Evolutionary conservation across 1,284 basidiomycete genomes (phyloP), one percentile per base, ranked within the genome.

Genomic region (Rhodotorula glutinis): DNA sequence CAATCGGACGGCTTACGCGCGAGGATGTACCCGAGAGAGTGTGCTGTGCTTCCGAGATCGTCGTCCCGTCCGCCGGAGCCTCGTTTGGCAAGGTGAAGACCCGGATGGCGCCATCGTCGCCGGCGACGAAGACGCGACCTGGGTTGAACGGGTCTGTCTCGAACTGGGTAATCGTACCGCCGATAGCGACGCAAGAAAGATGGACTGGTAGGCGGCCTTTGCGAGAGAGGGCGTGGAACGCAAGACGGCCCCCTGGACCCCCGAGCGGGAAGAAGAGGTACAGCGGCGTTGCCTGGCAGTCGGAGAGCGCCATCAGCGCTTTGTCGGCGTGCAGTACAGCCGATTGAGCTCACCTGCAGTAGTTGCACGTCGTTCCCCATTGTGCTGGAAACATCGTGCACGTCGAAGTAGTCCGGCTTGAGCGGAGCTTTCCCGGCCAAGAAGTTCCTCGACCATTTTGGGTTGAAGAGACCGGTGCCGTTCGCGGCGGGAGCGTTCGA

Each of bases 201-300:
- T 63, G 63, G 4, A 71, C 69, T 0, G 78, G 75, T 41, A 82
- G 66, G 16, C 81, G 71, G 0, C 81, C 81, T 63, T 78, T 80
- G 57, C 77, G 74, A 5, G 65, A 57, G 23, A 81, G 57, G 0
- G 79, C 75, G 67, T 81, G 80, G 1, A 80, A 76, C 4, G 74
- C 79, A 19, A 82, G 68, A n/a, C 80, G 72, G 0, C 81, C 81
- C 19, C 81, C 81, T 0, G 81, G 77, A 2, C 81, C 81, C 17
- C 79, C 75, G 29, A 82, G 76, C 5, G 81, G 81, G 75, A 80
- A 81, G 72, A 81, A 77, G 4, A 80, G 75, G 49, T 77, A 75
- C 11, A 72, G 14, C 0, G 72, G 63, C 4, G 79, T 79, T 3
- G 75, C 67, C 65, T 78, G 75, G 23, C 11, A 13, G 8, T 25